Conservation (phyloP, 495 filamentous ascomycete species). For the Hypoxylon lienhwacheense region DNA sequence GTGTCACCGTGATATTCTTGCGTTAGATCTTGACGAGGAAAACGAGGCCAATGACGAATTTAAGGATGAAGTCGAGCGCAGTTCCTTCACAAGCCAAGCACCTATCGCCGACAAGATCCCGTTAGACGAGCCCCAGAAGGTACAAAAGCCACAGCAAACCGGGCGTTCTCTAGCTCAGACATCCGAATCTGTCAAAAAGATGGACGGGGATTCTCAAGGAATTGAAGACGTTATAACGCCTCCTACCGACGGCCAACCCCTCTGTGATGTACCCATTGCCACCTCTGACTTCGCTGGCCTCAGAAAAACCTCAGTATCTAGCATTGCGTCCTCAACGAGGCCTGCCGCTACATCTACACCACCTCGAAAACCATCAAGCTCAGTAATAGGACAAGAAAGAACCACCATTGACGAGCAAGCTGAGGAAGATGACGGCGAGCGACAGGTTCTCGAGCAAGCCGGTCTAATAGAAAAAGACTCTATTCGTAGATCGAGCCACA, state of each 20-base stretch:
- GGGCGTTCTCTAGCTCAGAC: conserved; percentile 40
- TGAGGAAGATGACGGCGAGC: conserved; percentile 53
- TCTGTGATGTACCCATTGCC: conserved; percentile 57
- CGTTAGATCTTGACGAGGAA: conserved; percentile 83
- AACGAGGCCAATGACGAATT: conserved; percentile 44
- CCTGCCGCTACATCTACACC: conserved; percentile 37
- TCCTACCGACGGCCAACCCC: conserved; percentile 49
- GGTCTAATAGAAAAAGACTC: conserved; percentile 46
- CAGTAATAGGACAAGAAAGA: conserved; percentile 33
- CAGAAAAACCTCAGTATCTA: conserved; percentile 49
- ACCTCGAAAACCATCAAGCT: conserved; percentile 37
- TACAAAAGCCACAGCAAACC: conserved; percentile 33
- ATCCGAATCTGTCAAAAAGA: conserved; percentile 31
- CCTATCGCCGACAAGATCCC: conserved; percentile 35
- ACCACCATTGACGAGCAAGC: conserved; percentile 32
- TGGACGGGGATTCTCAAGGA: conserved; percentile 43
- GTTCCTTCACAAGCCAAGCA: conserved; percentile 22
- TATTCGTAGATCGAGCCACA: conserved; percentile 35
- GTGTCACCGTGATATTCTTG: conserved; percentile 87
- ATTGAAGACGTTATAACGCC: conserved; percentile 52
- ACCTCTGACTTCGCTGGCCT: conserved; percentile 40
- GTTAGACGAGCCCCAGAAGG: conserved; percentile 28
- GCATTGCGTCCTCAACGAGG: conserved; percentile 42
- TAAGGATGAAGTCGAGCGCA: conserved; percentile 28
- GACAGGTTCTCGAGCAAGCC: conserved; percentile 53